Evolutionary conservation across 192 early-diverging fungal species (phyloP).

Genomic region (Fimicolochytrium jonesii): DNA sequence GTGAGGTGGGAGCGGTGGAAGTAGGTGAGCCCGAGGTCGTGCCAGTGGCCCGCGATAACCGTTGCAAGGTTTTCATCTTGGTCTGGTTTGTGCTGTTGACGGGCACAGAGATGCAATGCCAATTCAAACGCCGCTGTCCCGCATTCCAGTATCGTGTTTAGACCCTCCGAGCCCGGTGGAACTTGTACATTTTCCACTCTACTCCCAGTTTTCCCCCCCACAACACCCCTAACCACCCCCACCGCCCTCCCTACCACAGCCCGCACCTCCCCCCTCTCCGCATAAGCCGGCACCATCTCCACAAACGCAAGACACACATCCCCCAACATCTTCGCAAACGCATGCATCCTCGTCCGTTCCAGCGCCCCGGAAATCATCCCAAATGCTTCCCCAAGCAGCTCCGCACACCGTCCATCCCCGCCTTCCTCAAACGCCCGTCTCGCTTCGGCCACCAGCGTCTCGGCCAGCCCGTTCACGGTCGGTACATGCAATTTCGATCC

Average conservation of each 20-base stretch:
- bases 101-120: slow-evolving; percentile 19
- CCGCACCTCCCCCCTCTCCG: not conserved
- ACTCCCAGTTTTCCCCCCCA: too few species aligned
- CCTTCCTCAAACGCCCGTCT: slow-evolving; percentile 20
- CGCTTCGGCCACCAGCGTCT: slow-evolving; percentile 23
- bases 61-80: not conserved
- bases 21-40: slow-evolving; percentile 33
- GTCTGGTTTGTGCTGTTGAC: not conserved
- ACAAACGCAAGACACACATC: slow-evolving; percentile 26
- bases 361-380: not conserved
- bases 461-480: slow-evolving; percentile 26
- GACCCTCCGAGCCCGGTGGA: too few species aligned
- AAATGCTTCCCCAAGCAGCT: slow-evolving; percentile 21
- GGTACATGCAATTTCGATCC: slow-evolving; percentile 19
- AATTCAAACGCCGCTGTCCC: slow-evolving; percentile 18
- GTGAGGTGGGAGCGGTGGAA: slow-evolving; percentile 13
- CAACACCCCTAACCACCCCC: too few species aligned
- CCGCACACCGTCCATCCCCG: slow-evolving; percentile 23
- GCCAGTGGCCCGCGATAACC: slow-evolving; percentile 20
- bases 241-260: not conserved
- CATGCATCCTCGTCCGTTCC: slow-evolving; percentile 6
- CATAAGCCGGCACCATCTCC: slow-evolving; percentile 19
- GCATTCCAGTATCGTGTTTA: slow-evolving; percentile 13
- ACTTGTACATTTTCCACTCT: too few species aligned
- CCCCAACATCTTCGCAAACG: slow-evolving; percentile 35